Conservation (phyloP, 2,329 filamentous ascomycete species). For the Cladorrhinum sp. region DNA sequence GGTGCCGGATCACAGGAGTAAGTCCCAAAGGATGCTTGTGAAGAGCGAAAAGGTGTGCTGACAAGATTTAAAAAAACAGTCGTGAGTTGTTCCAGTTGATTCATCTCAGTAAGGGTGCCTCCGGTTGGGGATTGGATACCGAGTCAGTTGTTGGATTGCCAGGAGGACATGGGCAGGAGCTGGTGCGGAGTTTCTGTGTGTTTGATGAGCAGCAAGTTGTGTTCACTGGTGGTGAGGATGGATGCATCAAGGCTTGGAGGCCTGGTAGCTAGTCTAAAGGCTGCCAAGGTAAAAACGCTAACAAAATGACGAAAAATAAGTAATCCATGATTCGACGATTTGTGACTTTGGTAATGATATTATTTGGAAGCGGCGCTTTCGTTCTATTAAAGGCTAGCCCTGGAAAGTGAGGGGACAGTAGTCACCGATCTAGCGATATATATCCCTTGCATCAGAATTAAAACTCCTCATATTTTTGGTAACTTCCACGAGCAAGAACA, state of each 20-base stretch:
- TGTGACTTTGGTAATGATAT: background rate
- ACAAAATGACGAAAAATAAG: background rate
- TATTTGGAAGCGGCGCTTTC: background rate
- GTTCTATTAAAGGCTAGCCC: constrained; percentile 18
- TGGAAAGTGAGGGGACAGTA: constrained; percentile 12
- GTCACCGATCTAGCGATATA: constrained; percentile 16
- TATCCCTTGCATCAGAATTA: constrained; percentile 19
- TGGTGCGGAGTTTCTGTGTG: constrained; percentile 63
- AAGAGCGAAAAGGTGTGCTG: background rate
- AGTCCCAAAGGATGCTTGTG: constrained; percentile 32
- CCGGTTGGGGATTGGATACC: constrained; percentile 53
- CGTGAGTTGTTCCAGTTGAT: constrained; percentile 58
- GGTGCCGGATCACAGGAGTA: constrained; percentile 67
- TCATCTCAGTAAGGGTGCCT: constrained; percentile 51
- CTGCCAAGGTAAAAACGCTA: background rate
- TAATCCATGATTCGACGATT: background rate
- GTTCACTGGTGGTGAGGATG: constrained; percentile 59
- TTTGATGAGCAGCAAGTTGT: constrained; percentile 58
- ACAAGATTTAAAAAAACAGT: constrained; percentile 33
- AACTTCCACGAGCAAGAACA: constrained; percentile 3
- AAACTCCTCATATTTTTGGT: background rate
- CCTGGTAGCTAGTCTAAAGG: constrained; percentile 30
- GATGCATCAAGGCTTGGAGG: constrained; percentile 56
- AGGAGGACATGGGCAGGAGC: constrained; percentile 61
- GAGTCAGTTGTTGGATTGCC: constrained; percentile 56